Base-by-base conservation (phyloP, 345 rosid species). In the Pseudoturritis turrita region DNA sequence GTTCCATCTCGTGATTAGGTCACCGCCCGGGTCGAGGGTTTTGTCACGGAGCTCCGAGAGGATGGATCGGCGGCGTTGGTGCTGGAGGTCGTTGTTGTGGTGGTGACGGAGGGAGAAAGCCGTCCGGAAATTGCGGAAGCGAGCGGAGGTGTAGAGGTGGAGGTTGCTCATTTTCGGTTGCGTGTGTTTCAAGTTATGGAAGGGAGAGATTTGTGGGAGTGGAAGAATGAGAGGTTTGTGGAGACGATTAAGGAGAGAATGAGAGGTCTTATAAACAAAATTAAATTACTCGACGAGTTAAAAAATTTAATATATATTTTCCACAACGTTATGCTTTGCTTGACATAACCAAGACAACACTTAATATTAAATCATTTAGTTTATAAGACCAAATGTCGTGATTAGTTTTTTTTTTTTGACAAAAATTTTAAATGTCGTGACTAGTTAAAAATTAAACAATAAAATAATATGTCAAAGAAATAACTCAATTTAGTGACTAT, bases 21-120 rank as follows among this genome's bases (percentile, higher is more conserved):
- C 83, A 79, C 89, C 81, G 3, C 92, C 83, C 2, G 96, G 98
- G 31, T 89, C 92, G 10, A 83, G 91, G 51, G 79, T 72, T 61
- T 79, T 82, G 77, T 85, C 54, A 87, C 87, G 72, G 62, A 76
- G 79, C 59, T 75, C 74, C 0, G 74, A 68, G 65, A 69, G n/a
- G 50, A 54, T 37, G 36, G 74, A 68, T 44, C 52, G 28, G 3
- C 44, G 45, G 62, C 74, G 74, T 53, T 37, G 71, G 71, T 56
- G 41, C 40, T 86, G 82, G 75, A 0, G 89, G 82, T 35, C 79
- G 78, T 63, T 57, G n/a, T 40, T 60, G 41, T 41, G 10, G 29
- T 77, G 68, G 18, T 76, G 75, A 13, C 86, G 83, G 65, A 81
- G 82, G 37, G 86, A 76, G 66, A 88, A 85, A 0, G 72, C 19